Percentiles rank a stretch among this genome's conserved stretches.
These are phyloP conservation scores for Oryza meyeriana DNA, from an alignment of 176 grass and related monocot genomes.

Conservation along the genomic window DNA sequence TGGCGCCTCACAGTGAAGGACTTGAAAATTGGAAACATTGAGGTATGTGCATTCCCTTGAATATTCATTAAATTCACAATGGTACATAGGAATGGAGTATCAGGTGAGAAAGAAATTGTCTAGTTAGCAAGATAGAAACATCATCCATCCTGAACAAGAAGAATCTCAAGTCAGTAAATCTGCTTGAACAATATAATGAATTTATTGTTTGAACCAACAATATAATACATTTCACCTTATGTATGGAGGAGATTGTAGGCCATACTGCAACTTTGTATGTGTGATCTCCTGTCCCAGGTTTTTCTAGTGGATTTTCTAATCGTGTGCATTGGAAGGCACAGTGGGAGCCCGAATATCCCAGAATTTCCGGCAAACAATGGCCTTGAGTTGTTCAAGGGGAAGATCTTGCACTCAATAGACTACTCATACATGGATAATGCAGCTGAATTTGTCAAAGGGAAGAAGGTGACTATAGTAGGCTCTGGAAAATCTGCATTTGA, in stretches of 20 bases:
- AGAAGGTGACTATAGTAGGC: slow-evolving; percentile 55
- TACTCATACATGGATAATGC: slow-evolving; percentile 74
- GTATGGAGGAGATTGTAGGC: slow-evolving; percentile 6
- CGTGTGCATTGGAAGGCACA: slow-evolving; percentile 79
- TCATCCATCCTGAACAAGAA: neutral
- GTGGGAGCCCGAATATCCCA: slow-evolving; percentile 72
- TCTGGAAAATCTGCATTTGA: slow-evolving; percentile 81
- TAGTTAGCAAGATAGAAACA: neutral
- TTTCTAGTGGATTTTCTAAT: slow-evolving; percentile 75
- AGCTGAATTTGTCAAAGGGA: slow-evolving; percentile 50
- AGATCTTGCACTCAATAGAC: slow-evolving; percentile 68
- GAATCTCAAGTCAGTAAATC: neutral
- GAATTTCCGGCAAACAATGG: slow-evolving; percentile 50
- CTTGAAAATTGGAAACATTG: slow-evolving; percentile 33
- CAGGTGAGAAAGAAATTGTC: neutral
- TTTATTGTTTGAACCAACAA: no score
- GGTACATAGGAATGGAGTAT: neutral
- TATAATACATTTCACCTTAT: neutral
- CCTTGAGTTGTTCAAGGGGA: slow-evolving; percentile 64
- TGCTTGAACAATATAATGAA: neutral
- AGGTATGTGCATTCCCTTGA: slow-evolving; percentile 37
- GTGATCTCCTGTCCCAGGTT: slow-evolving; percentile 28
- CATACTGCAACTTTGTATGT: slow-evolving; percentile 3
- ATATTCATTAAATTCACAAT: neutral
- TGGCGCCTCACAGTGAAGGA: slow-evolving; percentile 71